A percentile compares a stretch with the other conserved stretches of the same genome.
Evolutionary conservation across 1,284 basidiomycete genomes (phyloP).

Genomic region (Singerocomus rubriflavus): DNA sequence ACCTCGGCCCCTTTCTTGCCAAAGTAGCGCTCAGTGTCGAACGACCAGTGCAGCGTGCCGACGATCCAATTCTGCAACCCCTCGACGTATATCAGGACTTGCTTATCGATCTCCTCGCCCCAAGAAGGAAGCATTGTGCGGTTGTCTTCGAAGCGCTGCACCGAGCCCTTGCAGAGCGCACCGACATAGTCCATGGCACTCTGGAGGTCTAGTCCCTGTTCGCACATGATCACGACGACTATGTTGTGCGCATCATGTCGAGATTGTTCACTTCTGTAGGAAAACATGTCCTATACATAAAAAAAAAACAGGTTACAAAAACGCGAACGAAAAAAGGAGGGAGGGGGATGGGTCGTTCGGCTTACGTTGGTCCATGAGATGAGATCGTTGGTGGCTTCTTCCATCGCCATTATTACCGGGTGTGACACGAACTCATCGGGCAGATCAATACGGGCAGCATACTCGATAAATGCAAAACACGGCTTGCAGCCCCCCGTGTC

Average conservation of each 20-base stretch:
- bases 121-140: slow-evolving; percentile 48
- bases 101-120: slow-evolving; percentile 48
- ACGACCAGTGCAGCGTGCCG: slow-evolving; percentile 59
- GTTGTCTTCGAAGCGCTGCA: slow-evolving; percentile 45
- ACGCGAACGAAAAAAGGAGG: not conserved
- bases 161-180: slow-evolving; percentile 45
- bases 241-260: slow-evolving; percentile 57
- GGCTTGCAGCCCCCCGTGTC: slow-evolving; percentile 59
- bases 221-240: slow-evolving; percentile 54
- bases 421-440: slow-evolving; percentile 54
- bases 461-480: slow-evolving; percentile 59
- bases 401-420: slow-evolving; percentile 48
- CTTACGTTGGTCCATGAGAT: slow-evolving; percentile 61
- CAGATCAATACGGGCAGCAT: slow-evolving; percentile 51
- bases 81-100: slow-evolving; percentile 47
- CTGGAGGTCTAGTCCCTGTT: slow-evolving; percentile 47
- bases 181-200: slow-evolving; percentile 53
- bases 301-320: slow-evolving; percentile 5
- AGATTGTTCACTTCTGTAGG: slow-evolving; percentile 61
- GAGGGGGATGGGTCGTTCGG: slow-evolving; percentile 9
- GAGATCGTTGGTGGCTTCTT: slow-evolving; percentile 54
- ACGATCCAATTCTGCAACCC: slow-evolving; percentile 59
- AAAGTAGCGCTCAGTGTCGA: slow-evolving; percentile 55
- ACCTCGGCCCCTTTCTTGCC: slow-evolving; percentile 45
- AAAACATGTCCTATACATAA: slow-evolving; percentile 55